Conservation (phyloP, 352 stramenopile species). For the Blastocystis sp. region DNA sequence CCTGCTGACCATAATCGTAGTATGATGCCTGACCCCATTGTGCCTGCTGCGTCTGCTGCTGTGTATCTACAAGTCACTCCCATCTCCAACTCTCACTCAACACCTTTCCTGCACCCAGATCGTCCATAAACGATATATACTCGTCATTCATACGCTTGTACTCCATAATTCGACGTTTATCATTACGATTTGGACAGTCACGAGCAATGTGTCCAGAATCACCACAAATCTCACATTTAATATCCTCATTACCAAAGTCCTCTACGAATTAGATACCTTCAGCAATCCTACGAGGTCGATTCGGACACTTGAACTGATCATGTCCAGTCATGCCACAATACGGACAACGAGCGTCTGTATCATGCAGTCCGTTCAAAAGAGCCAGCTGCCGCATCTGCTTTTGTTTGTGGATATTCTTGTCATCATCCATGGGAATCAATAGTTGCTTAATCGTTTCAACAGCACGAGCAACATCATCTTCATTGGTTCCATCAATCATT, state of each 20-base stretch:
- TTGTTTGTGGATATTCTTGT: constrained; percentile 88
- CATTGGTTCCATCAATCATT: constrained; percentile 80
- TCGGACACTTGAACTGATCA: constrained; percentile 89
- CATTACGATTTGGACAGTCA: constrained; percentile 75
- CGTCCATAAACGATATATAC: constrained; percentile 69
- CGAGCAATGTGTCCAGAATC: constrained; percentile 77
- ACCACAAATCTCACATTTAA: constrained; percentile 78
- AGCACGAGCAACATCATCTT: constrained; percentile 77
- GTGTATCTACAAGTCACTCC: not conserved
- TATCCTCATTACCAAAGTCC: constrained; percentile 73
- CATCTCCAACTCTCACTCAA: not conserved
- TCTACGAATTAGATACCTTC: constrained; percentile 60
- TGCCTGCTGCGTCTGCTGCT: not conserved
- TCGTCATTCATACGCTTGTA: constrained; percentile 64
- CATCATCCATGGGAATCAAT: constrained; percentile 79
- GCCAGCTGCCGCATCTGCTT: constrained; percentile 93
- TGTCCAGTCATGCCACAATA: constrained; percentile 96
- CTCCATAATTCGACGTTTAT: constrained; percentile 64
- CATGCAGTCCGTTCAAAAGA: constrained; percentile 94
- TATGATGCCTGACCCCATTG: not conserved
- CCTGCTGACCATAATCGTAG: constrained; percentile 18
- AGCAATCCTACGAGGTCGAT: constrained; percentile 74
- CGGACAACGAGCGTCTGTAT: constrained; percentile 91
- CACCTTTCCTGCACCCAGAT: constrained; percentile 65
- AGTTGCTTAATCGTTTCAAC: constrained; percentile 80